Percentiles rank a stretch among this genome's conserved stretches.
phyloP scores from a whole-genome alignment of 1,139 yeast species.

The Arxiozyma heterogenica region DNA sequence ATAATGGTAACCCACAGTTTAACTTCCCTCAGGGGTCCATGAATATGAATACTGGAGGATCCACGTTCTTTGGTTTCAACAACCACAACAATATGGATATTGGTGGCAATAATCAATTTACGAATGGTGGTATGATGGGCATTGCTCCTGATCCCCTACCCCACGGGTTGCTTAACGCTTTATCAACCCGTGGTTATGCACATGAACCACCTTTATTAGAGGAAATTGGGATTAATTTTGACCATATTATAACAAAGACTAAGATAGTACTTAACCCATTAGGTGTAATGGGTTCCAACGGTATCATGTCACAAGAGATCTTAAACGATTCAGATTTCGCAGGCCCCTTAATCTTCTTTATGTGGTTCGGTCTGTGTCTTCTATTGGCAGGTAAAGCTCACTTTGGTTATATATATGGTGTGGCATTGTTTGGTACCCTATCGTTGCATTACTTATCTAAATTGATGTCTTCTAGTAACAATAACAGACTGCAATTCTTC shows the following conservation, averaged over 20 bases:
- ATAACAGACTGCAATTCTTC: constrained; percentile 23
- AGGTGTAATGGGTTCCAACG: constrained; percentile 29
- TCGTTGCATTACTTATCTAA: constrained; percentile 78
- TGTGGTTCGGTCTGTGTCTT: constrained; percentile 77
- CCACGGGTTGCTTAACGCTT: constrained; percentile 79
- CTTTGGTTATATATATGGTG: constrained; percentile 94
- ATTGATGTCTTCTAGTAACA: constrained; percentile 46
- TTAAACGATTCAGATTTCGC: constrained; percentile 90
- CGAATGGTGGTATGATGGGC: constrained; percentile 11
- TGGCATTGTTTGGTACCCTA: constrained; percentile 83
- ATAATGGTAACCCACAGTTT: not conserved
- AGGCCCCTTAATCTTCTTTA: constrained; percentile 86
- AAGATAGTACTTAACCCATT: constrained; percentile 72
- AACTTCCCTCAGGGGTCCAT: constrained; percentile 30
- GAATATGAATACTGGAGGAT: constrained; percentile 23
- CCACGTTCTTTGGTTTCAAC: not conserved
- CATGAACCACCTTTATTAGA: constrained; percentile 89
- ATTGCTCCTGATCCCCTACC: constrained; percentile 42
- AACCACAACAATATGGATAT: not conserved
- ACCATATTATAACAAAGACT: constrained; percentile 79
- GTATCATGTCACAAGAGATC: constrained; percentile 43
- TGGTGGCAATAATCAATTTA: not conserved
- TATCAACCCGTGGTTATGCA: constrained; percentile 87
- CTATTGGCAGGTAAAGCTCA: constrained; percentile 85
- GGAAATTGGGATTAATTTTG: constrained; percentile 88